Conservation (phyloP, 164 flowering plant species). For the Houttuynia cordata region DNA sequence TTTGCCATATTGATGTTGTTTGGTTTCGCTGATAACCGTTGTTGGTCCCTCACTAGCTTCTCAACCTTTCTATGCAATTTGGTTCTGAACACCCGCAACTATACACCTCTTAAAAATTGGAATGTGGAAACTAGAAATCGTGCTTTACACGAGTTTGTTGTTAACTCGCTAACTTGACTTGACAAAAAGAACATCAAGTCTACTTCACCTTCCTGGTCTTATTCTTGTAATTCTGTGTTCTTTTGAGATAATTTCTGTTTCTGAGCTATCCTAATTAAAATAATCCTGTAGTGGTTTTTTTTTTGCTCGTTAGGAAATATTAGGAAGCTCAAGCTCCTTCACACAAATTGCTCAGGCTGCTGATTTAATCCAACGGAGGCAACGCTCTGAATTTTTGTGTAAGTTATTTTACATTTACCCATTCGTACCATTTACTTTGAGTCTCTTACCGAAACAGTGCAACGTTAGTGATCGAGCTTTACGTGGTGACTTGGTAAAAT, state of each 20-base stretch:
- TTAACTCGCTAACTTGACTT: too few relatives aligned
- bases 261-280: not conserved
- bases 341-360: conserved; percentile 67
- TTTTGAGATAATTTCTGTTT: not conserved
- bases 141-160: not conserved
- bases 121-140: not conserved
- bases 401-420: conserved; percentile 16
- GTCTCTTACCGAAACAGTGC: not conserved
- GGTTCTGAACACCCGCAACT: not conserved
- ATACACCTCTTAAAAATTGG: not conserved
- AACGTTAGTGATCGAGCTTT: not conserved
- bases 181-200: too few relatives aligned
- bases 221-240: not conserved
- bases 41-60: too few relatives aligned
- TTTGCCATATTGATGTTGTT: not conserved
- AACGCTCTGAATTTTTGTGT: conserved; percentile 80
- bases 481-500: not conserved
- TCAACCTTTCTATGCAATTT: not conserved
- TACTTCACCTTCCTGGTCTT: too few relatives aligned
- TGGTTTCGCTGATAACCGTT: not conserved
- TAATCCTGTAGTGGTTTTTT: conserved; percentile 39
- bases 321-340: conserved; percentile 44
- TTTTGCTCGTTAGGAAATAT: conserved; percentile 46
- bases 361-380: conserved; percentile 81
- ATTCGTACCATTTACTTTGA: not conserved